Conservation (phyloP, 371 early-diverging fungal species). For the Mortierella sp. region DNA sequence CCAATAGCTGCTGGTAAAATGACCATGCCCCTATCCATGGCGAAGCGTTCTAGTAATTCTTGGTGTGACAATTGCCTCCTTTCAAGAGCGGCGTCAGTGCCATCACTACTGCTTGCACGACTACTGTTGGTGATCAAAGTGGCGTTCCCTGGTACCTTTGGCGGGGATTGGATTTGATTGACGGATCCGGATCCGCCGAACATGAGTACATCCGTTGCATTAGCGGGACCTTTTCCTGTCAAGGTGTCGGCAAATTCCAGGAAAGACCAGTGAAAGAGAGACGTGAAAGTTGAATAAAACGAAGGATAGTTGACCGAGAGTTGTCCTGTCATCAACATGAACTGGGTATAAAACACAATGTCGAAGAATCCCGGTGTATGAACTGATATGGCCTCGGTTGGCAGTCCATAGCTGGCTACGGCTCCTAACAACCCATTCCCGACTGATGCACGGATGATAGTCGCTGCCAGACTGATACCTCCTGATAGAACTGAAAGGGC, state of each 20-base stretch:
- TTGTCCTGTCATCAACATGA: slow-evolving; percentile 60
- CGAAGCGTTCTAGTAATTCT: neutral
- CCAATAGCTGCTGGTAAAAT: slow-evolving; percentile 13
- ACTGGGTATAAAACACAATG: slow-evolving; percentile 63
- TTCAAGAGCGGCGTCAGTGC: neutral
- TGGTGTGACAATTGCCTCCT: neutral
- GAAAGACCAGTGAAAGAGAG: slow-evolving; percentile 68
- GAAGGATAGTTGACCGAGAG: slow-evolving; percentile 63
- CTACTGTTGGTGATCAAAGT: too few species aligned
- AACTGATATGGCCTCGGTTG: slow-evolving; percentile 60
- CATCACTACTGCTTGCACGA: too few species aligned
- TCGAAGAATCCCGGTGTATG: slow-evolving; percentile 69
- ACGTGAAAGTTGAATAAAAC: slow-evolving; percentile 62
- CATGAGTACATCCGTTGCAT: slow-evolving; percentile 28
- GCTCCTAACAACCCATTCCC: slow-evolving; percentile 59
- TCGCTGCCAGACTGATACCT: slow-evolving; percentile 54
- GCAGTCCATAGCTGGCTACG: slow-evolving; percentile 63
- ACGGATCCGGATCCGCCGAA: slow-evolving; percentile 51
- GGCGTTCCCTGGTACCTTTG: slow-evolving; percentile 1
- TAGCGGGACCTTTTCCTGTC: slow-evolving; percentile 44
- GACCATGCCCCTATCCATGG: neutral
- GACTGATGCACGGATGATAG: slow-evolving; percentile 57
- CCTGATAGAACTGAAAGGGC: slow-evolving; percentile 56
- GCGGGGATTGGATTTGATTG: slow-evolving; percentile 9
- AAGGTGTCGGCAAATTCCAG: slow-evolving; percentile 51